Conservation (phyloP, 2,329 filamentous ascomycete species). For the Simplicillium sp. region DNA sequence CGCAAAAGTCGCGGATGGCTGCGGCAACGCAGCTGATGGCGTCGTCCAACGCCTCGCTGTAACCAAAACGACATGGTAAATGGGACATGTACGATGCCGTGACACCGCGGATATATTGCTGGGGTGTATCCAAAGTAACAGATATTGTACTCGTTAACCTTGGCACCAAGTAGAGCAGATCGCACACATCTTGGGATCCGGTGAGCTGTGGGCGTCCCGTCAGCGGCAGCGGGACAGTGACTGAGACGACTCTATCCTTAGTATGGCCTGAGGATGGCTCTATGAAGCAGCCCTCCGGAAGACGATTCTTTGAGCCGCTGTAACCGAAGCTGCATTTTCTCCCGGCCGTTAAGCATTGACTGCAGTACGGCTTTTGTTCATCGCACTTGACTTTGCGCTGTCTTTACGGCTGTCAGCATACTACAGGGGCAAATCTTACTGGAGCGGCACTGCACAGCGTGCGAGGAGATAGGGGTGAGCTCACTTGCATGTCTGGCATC, state of each 20-base stretch:
- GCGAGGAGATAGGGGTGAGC: neutral
- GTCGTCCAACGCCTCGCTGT: neutral
- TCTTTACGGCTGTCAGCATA: neutral
- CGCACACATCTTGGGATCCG: neutral
- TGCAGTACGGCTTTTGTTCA: neutral
- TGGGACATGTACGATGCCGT: neutral
- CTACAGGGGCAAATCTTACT: neutral
- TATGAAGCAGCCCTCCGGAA: neutral
- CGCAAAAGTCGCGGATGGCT: neutral
- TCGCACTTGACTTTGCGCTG: neutral
- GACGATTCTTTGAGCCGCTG: neutral
- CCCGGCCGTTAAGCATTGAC: neutral
- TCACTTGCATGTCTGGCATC: neutral
- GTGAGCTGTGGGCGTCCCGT: neutral
- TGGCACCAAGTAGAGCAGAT: neutral
- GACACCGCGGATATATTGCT: neutral
- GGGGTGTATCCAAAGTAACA: neutral
- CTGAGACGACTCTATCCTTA: too few relatives aligned
- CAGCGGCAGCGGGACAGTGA: neutral
- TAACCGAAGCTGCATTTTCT: neutral
- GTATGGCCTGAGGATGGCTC: neutral
- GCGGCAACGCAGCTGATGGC: neutral
- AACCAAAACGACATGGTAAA: neutral
- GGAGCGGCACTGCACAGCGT: neutral
- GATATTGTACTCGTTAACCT: neutral